Evolutionary conservation across 2,329 filamentous ascomycete species (phyloP).

Genomic region (Apiospora marii): DNA sequence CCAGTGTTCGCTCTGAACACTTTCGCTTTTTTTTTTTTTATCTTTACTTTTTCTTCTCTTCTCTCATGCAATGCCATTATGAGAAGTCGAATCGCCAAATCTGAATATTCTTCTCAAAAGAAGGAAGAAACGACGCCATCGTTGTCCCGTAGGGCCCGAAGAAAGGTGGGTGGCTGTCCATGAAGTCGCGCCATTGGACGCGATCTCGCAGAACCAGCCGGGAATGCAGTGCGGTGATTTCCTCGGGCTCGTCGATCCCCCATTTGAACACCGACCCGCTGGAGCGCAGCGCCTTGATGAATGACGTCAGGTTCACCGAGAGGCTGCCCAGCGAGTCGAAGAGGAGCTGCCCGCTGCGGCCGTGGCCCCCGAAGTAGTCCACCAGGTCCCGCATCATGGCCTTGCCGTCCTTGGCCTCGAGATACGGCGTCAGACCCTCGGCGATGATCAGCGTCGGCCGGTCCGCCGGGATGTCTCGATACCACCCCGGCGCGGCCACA

Average conservation of each 20-base stretch:
- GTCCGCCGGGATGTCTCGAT: slow-evolving; percentile 32
- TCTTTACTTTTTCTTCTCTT: no score
- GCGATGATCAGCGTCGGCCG: slow-evolving; percentile 34
- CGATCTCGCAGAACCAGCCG: slow-evolving; percentile 15
- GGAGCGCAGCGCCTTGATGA: slow-evolving; percentile 22
- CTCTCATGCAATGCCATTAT: neutral
- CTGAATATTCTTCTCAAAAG: slow-evolving; percentile 27
- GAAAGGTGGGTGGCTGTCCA: slow-evolving; percentile 27
- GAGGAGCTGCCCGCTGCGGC: slow-evolving; percentile 4
- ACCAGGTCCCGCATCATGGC: slow-evolving; percentile 23
- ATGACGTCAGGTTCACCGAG: slow-evolving; percentile 23
- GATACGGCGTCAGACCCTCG: slow-evolving; percentile 36
- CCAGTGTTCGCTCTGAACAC: neutral
- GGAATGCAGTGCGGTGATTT: slow-evolving; percentile 21
- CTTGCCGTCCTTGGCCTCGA: slow-evolving; percentile 33
- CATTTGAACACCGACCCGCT: slow-evolving; percentile 25
- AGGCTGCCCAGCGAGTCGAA: slow-evolving; percentile 25
- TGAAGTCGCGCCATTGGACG: slow-evolving; percentile 25
- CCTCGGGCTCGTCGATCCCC: slow-evolving; percentile 24
- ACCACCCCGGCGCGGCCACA: slow-evolving; percentile 34
- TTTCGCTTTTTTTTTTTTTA: neutral
- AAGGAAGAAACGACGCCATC: slow-evolving; percentile 24
- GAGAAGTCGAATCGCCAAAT: slow-evolving; percentile 26
- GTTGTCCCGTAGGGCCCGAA: slow-evolving; percentile 24
- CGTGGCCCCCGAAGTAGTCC: slow-evolving; percentile 23